phyloP scores from a whole-genome alignment of 371 early-diverging fungal genomes.

The Mucor piriformis region DNA sequence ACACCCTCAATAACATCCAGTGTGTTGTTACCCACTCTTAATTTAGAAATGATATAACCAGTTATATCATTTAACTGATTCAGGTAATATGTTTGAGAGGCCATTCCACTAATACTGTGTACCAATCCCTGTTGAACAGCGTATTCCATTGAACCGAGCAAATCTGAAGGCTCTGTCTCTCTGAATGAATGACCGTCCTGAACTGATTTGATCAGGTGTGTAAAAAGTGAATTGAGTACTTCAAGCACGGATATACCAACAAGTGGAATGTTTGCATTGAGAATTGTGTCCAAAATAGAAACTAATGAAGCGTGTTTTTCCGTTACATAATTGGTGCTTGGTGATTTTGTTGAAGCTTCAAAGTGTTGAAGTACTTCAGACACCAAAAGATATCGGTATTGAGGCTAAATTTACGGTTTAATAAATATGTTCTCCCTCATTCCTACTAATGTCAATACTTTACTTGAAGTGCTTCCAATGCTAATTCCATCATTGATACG shows the following conservation, averaged over 20 bases:
- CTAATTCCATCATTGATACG: constrained; percentile 60
- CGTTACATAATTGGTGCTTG: constrained; percentile 26
- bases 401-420: constrained; percentile 43
- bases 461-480: constrained; percentile 61
- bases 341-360: constrained; percentile 32
- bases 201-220: constrained; percentile 54
- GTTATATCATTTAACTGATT: constrained; percentile 85
- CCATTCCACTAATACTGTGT: constrained; percentile 71
- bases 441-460: background rate
- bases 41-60: constrained; percentile 69
- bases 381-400: constrained; percentile 71
- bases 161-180: constrained; percentile 4
- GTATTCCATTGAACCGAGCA: constrained; percentile 34
- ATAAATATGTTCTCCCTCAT: background rate
- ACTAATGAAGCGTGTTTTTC: constrained; percentile 62
- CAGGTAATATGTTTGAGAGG: constrained; percentile 79
- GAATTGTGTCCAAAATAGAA: constrained; percentile 55
- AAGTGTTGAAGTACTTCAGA: constrained; percentile 65
- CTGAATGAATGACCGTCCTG: constrained; percentile 25
- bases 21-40: constrained; percentile 43
- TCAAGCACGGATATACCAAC: constrained; percentile 84
- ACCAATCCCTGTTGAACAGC: constrained; percentile 56
- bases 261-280: constrained; percentile 58
- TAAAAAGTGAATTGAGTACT: constrained; percentile 73
- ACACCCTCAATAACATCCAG: constrained; percentile 47